Evolutionary conservation across 352 stramenopile species (phyloP), one percentile per base, ranked within the genome.

Genomic region (Globisporangium yorkense): DNA sequence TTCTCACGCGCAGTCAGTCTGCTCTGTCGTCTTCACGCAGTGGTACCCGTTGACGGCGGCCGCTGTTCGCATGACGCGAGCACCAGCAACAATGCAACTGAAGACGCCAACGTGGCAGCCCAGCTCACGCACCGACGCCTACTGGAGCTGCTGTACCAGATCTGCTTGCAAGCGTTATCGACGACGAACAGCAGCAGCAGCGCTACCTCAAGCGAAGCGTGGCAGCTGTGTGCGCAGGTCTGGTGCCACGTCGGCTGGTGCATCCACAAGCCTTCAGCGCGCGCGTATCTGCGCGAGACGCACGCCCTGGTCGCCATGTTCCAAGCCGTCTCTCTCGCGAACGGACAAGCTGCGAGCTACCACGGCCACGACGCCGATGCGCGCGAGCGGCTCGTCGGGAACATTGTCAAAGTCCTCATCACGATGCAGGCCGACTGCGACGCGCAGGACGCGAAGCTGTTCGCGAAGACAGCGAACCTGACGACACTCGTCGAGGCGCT

Each of bases 171-270:
- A 21, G 68, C 66, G 9, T 63, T 68, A 16, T 37, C 63, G 4
- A 67, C 60, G 24, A 51, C 16, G 12, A n/a, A 13, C 16, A 37
- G 6, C 7, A 20, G 6, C 8, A 29, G 57, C 24, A 53, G 13
- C 35, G 27, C 48, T 16, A 3, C 51, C 18, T 27, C 57, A 39
- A 27, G 37, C 4, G 71, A 79, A 12, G 29, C 76, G 0, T 88
- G 73, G 80, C 83, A 91, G 20, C 58, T 84, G 4, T 77, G 72
- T 50, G 72, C 79, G 0, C 83, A 91, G 53, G 72, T 91, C 31
- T 88, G 78, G 67, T 90, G 78, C 41, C 80, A 92, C 54, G 59
- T 92, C 8, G 83, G 78, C 21, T 92, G 80, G 80, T 78, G 68
- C 15, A 51, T 74, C 3, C 48, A 74, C 44, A 15, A 76, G 33